Evolutionary conservation across 306 rosid species (phyloP).

Genomic region (Comarum palustre): DNA sequence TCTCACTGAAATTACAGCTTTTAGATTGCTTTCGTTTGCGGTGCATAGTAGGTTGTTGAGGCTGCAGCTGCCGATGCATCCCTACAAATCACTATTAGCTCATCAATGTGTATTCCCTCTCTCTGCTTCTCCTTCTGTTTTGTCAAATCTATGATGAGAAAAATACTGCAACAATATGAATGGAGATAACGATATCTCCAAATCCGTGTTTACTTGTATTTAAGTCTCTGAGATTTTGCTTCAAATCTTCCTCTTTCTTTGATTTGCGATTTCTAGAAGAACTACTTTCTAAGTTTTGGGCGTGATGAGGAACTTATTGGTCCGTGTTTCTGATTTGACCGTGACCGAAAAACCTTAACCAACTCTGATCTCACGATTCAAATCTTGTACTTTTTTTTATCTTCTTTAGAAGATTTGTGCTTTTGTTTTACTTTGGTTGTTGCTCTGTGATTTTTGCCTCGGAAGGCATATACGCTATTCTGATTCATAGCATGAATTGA

Average conservation of each 20-base stretch:
- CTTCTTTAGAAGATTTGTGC: background rate
- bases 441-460: constrained; percentile 71
- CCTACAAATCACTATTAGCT: background rate
- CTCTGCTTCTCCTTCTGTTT: background rate
- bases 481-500: constrained; percentile 34
- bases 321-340: background rate
- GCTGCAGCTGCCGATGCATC: background rate
- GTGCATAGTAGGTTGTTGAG: background rate
- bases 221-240: constrained; percentile 77
- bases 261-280: no score
- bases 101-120: background rate
- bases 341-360: background rate
- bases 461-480: constrained; percentile 85
- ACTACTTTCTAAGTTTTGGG: no score
- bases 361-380: background rate
- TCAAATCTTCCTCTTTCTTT: no score
- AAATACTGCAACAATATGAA: constrained; percentile 84
- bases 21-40: background rate
- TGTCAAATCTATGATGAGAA: constrained; percentile 55
- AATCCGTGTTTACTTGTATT: constrained; percentile 64
- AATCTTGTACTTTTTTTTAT: background rate
- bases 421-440: background rate
- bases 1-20: background rate
- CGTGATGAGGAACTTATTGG: background rate
- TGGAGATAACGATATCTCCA: constrained; percentile 36